These are phyloP conservation scores for Mycena epipterygia DNA, from an alignment of 768 basidiomycete genomes.

Conservation along the genomic window DNA sequence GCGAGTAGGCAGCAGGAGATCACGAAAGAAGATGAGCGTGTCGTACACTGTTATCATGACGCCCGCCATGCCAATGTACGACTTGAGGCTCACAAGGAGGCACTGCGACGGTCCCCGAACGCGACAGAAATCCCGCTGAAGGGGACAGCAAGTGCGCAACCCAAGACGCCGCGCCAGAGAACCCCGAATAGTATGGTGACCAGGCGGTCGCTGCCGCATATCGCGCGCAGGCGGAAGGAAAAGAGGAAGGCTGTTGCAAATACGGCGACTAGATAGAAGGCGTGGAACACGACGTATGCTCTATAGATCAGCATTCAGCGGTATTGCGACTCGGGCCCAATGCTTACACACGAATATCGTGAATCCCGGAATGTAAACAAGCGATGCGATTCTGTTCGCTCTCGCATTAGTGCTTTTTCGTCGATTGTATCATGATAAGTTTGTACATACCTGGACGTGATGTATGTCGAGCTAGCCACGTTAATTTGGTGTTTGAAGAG, in stretches of 20 bases:
- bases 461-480: slow-evolving; percentile 40
- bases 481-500: slow-evolving; percentile 36
- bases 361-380: slow-evolving; percentile 30
- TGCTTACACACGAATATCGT: slow-evolving; percentile 39
- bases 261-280: slow-evolving; percentile 39
- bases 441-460: slow-evolving; percentile 24
- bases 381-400: slow-evolving; percentile 25
- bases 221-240: slow-evolving; percentile 43
- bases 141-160: too few relatives aligned
- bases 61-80: slow-evolving; percentile 35
- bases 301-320: not conserved
- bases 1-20: too few relatives aligned
- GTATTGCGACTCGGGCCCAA: too few relatives aligned
- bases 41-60: slow-evolving; percentile 36
- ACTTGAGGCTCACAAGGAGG: slow-evolving; percentile 31
- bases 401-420: not conserved
- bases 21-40: too few relatives aligned
- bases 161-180: too few relatives aligned
- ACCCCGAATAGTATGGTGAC: slow-evolving; percentile 42
- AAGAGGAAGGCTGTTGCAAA: slow-evolving; percentile 44
- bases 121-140: too few relatives aligned
- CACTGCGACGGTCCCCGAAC: slow-evolving; percentile 45
- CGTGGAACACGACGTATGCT: slow-evolving; percentile 9
- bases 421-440: not conserved
- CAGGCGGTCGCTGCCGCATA: slow-evolving; percentile 40